These are phyloP conservation scores for Sclerotinia trifoliorum DNA, from an alignment of 2,329 filamentous ascomycete species.

Conservation along the genomic window DNA sequence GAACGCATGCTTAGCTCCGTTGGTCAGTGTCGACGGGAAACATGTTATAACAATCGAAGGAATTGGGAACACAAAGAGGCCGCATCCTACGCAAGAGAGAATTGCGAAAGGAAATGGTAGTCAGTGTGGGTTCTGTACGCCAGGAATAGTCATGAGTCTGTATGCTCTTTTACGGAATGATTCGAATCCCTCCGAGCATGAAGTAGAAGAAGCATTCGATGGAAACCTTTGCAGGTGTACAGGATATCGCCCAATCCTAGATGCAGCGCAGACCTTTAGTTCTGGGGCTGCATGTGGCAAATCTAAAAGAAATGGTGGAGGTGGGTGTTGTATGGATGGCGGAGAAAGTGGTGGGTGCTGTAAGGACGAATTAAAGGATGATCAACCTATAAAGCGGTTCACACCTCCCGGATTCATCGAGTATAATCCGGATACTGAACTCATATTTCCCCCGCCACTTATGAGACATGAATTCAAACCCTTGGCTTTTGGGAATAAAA, in stretches of 20 bases:
- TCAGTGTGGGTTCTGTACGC: constrained; percentile 92
- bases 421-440: constrained; percentile 88
- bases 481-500: constrained; percentile 88
- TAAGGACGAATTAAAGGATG: constrained; percentile 54
- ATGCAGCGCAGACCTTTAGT: constrained; percentile 88
- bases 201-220: constrained; percentile 95
- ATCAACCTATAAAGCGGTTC: constrained; percentile 63
- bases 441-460: constrained; percentile 88
- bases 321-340: constrained; percentile 68
- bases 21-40: constrained; percentile 93
- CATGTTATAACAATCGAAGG: constrained; percentile 98
- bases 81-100: constrained; percentile 87
- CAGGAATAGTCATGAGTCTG: constrained; percentile 96
- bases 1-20: constrained; percentile 90
- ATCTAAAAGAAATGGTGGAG: constrained; percentile 49
- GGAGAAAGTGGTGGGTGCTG: constrained; percentile 62
- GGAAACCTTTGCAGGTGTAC: constrained; percentile 94
- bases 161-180: constrained; percentile 92
- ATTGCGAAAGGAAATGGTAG: constrained; percentile 90
- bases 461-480: constrained; percentile 80
- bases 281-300: constrained; percentile 50
- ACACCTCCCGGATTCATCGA: constrained; percentile 89
- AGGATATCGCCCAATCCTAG: constrained; percentile 88
- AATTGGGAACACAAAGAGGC: constrained; percentile 82
- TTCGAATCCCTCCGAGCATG: constrained; percentile 70